Conservation (phyloP, 768 basidiomycete species). For the Mycena metata region DNA sequence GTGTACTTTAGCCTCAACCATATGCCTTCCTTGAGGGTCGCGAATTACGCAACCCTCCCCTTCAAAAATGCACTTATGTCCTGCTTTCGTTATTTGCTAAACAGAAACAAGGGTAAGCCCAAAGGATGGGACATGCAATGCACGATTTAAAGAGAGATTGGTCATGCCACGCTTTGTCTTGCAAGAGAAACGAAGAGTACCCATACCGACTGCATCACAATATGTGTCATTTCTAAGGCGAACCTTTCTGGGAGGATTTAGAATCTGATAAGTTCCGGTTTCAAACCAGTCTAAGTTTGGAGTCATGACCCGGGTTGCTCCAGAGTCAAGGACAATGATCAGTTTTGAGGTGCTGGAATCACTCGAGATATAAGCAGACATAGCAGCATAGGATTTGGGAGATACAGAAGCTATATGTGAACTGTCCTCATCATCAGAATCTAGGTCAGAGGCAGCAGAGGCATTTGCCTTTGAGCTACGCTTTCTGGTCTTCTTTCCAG, state of each 20-base stretch:
- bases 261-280: slow-evolving; percentile 12
- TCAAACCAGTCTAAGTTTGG: slow-evolving; percentile 19
- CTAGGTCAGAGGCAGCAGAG: slow-evolving; percentile 1
- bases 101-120: too few species aligned
- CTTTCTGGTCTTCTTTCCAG: too few species aligned
- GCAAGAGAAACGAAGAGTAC: slow-evolving; percentile 9
- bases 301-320: slow-evolving; percentile 16
- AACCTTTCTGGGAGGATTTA: slow-evolving; percentile 20
- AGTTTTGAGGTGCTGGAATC: background rate
- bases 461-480: background rate
- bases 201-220: slow-evolving; percentile 24
- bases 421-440: background rate
- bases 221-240: slow-evolving; percentile 30
- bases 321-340: slow-evolving; percentile 26
- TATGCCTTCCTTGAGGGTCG: slow-evolving; percentile 24
- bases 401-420: slow-evolving; percentile 17
- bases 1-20: too few species aligned
- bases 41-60: slow-evolving; percentile 23
- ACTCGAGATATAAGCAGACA: slow-evolving; percentile 19
- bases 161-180: slow-evolving; percentile 5
- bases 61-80: slow-evolving; percentile 24
- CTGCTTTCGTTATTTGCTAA: background rate
- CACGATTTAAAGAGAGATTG: slow-evolving; percentile 10
- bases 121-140: slow-evolving; percentile 16
- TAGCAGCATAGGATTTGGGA: slow-evolving; percentile 10